phyloP scores from a whole-genome alignment of 768 basidiomycete genomes.

The Leccinellum luteum region DNA sequence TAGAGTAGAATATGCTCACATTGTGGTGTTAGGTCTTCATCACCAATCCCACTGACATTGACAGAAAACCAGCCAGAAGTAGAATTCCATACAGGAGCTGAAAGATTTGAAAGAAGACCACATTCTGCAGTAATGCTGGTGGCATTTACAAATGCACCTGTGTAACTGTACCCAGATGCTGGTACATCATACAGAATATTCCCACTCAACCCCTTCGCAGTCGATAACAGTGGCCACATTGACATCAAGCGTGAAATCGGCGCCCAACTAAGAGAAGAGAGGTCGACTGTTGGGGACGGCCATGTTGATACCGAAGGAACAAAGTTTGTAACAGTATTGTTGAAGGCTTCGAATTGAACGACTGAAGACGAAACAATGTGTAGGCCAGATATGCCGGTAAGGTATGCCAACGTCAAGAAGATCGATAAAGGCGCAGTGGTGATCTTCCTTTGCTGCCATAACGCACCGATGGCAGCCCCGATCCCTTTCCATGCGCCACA shows the following conservation, averaged over 20 bases:
- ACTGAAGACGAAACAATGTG: slow-evolving; percentile 25
- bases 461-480: slow-evolving; percentile 14
- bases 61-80: neutral
- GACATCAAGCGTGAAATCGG: neutral
- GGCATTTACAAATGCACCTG: slow-evolving; percentile 13
- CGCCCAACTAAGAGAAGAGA: neutral
- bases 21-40: neutral
- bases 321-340: neutral
- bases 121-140: slow-evolving; percentile 17
- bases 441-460: slow-evolving; percentile 23
- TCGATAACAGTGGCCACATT: slow-evolving; percentile 1
- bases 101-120: slow-evolving; percentile 10
- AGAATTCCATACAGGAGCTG: neutral
- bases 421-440: neutral
- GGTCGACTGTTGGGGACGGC: neutral
- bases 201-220: slow-evolving; percentile 11
- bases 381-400: slow-evolving; percentile 13
- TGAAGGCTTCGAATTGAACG: slow-evolving; percentile 18
- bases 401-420: slow-evolving; percentile 11
- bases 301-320: slow-evolving; percentile 3
- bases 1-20: neutral
- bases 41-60: slow-evolving; percentile 6
- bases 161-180: neutral
- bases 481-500: slow-evolving; percentile 22
- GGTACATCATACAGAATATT: slow-evolving; percentile 21